These are phyloP conservation scores for Amoebophrya sp. DNA, from an alignment of 169 alveolate species.

Conservation along the genomic window DNA sequence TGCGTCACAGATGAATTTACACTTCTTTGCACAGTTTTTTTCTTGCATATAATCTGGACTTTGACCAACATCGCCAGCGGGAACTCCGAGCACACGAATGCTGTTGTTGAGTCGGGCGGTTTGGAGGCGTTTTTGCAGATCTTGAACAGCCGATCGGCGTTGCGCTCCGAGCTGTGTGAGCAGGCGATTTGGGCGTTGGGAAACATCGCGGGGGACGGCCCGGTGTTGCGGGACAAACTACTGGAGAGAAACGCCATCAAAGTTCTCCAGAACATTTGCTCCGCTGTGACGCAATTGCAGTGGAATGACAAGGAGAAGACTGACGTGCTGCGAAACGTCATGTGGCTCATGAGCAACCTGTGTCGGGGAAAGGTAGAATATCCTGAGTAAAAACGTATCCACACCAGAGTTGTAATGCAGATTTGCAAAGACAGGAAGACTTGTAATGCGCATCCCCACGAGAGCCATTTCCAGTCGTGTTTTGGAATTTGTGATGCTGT, in stretches of 20 bases:
- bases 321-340: conserved; percentile 76
- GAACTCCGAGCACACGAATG: conserved; percentile 78
- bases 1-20: no score
- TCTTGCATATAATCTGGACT: no score
- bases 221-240: conserved; percentile 70
- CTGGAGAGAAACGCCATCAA: conserved; percentile 58
- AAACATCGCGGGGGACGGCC: conserved; percentile 92
- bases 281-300: neutral
- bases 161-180: conserved; percentile 71
- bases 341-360: conserved; percentile 84
- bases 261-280: neutral
- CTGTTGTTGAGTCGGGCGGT: conserved; percentile 60
- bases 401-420: no score
- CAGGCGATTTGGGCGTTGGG: conserved; percentile 93
- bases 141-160: neutral
- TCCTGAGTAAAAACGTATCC: no score
- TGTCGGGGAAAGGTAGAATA: conserved; percentile 91
- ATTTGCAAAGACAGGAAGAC: no score
- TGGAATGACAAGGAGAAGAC: conserved; percentile 61
- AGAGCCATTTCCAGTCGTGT: no score
- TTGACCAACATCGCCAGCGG: conserved; percentile 88
- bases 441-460: no score
- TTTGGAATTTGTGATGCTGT: no score
- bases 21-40: no score
- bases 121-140: neutral